Evolutionary conservation across 352 stramenopile species (phyloP).

Genomic region (Phytophthora multivora): DNA sequence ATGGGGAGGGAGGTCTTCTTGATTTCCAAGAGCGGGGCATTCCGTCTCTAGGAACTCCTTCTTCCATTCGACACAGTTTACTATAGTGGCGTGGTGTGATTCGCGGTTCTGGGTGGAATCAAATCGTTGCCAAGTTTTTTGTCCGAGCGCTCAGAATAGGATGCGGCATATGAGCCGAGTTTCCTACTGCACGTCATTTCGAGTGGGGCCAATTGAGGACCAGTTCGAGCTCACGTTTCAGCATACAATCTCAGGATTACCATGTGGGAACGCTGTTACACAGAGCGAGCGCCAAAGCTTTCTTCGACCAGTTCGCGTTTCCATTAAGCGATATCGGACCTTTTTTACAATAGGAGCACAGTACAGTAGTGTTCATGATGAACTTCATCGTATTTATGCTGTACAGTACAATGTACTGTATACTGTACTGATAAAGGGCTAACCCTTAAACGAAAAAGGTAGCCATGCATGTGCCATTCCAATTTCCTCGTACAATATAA

Average conservation of each 20-base stretch:
- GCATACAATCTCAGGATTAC: slow-evolving; percentile 1
- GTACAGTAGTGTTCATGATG: too few relatives aligned
- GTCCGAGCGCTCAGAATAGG: background rate
- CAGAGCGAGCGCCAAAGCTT: background rate
- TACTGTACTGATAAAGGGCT: too few relatives aligned
- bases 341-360: too few relatives aligned
- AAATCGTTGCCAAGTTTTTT: slow-evolving; percentile 8
- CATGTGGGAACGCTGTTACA: background rate
- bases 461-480: too few relatives aligned
- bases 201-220: background rate
- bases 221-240: background rate
- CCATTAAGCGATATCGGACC: too few relatives aligned
- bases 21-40: background rate
- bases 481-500: too few relatives aligned
- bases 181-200: slow-evolving; percentile 3
- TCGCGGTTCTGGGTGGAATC: slow-evolving; percentile 1
- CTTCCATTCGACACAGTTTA: background rate
- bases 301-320: too few relatives aligned
- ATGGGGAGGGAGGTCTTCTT: background rate
- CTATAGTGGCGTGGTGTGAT: background rate
- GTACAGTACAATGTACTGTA: too few relatives aligned
- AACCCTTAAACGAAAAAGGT: too few relatives aligned
- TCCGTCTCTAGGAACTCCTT: background rate
- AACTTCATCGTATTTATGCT: too few relatives aligned
- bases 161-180: slow-evolving; percentile 1